A percentile compares a stretch with the other conserved stretches of the same genome.
These are phyloP conservation scores for Endocarpon pusillum DNA, from an alignment of 495 filamentous ascomycete genomes.

Conservation along the genomic window DNA sequence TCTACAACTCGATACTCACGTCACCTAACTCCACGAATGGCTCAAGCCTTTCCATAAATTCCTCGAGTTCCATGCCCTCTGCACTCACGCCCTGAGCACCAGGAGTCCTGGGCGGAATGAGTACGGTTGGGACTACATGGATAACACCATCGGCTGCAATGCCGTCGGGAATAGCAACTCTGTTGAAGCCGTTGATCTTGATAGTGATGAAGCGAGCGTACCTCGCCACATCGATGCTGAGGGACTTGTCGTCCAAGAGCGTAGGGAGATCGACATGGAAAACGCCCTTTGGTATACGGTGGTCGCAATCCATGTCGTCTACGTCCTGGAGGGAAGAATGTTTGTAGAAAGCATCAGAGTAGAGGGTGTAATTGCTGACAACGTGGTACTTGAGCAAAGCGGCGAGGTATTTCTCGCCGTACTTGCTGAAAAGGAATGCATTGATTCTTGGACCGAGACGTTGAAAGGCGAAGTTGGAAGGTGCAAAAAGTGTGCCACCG, in stretches of 20 bases:
- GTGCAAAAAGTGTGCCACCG: constrained; percentile 59
- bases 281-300: constrained; percentile 15
- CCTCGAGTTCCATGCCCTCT: constrained; percentile 43
- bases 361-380: constrained; percentile 56
- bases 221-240: constrained; percentile 50
- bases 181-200: constrained; percentile 49
- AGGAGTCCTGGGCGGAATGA: constrained; percentile 53
- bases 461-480: constrained; percentile 57
- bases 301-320: constrained; percentile 7
- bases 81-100: constrained; percentile 18
- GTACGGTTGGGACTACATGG: constrained; percentile 49
- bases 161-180: constrained; percentile 45
- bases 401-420: constrained; percentile 50
- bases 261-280: constrained; percentile 51
- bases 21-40: neutral
- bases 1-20: no score
- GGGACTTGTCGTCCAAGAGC: constrained; percentile 35
- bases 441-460: constrained; percentile 51
- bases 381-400: constrained; percentile 65
- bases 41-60: constrained; percentile 38
- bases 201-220: constrained; percentile 45
- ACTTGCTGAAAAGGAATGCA: constrained; percentile 60
- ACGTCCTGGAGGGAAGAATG: constrained; percentile 12
- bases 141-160: constrained; percentile 58
- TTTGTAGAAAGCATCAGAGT: constrained; percentile 62